Conservation (phyloP, 257 asterid genomes). For the Nicotiana knightiana region DNA sequence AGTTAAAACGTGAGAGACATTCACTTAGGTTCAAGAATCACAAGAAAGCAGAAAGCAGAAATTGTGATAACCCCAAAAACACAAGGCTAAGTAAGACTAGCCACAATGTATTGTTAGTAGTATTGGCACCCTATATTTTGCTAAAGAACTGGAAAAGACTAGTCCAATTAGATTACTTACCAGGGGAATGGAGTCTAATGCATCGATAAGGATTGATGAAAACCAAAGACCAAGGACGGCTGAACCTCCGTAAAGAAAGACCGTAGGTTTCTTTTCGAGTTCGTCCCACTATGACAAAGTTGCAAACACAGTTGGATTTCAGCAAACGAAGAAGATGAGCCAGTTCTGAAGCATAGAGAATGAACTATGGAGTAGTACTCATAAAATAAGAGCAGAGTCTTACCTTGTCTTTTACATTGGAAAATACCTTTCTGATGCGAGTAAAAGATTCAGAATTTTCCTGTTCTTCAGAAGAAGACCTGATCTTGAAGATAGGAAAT, state of each 20-base stretch:
- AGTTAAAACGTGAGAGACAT: not conserved
- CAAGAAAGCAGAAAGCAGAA: not conserved
- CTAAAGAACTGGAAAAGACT: not conserved
- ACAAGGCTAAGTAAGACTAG: not conserved
- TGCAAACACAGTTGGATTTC: not conserved
- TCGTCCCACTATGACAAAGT: not conserved
- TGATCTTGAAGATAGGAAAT: conserved; percentile 3
- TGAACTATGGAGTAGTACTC: not conserved
- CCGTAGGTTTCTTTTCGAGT: conserved; percentile 1
- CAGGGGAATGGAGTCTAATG: conserved; percentile 14
- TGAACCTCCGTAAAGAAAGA: conserved; percentile 1
- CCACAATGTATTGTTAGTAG: not conserved
- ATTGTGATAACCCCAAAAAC: not conserved
- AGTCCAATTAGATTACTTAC: not conserved
- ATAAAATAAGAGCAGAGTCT: not conserved
- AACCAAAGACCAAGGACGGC: conserved; percentile 12
- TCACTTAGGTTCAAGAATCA: not conserved
- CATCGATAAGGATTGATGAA: not conserved
- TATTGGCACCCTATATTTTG: not conserved
- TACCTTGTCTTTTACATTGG: conserved; percentile 1
- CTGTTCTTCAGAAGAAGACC: not conserved
- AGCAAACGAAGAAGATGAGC: not conserved
- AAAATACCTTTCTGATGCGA: conserved; percentile 4
- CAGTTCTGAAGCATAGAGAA: not conserved
- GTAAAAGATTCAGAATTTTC: not conserved